Base-by-base conservation (phyloP, 306 rosid species). In the Gastrolobium villosum region DNA sequence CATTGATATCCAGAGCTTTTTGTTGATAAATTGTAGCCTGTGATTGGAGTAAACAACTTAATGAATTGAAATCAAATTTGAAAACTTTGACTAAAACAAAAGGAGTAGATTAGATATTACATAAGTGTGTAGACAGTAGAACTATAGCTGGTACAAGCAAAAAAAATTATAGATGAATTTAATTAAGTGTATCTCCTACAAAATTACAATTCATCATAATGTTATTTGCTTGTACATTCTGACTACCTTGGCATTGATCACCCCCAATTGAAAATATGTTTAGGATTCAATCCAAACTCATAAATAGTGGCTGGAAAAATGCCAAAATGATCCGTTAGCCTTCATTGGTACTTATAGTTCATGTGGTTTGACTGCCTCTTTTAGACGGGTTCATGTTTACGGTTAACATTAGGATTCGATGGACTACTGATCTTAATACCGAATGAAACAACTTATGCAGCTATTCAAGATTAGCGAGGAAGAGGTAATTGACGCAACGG, bases 11-110 rank as follows among this genome's bases (percentile, higher is more conserved):
- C 79, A 93, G 70, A 57, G 97, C 96, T 75, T 93, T 93, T 81
- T 93, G 97, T 80, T 93, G 97, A 86, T 93, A 93, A 70, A 89
- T 91, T 83, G 97, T 93, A 31, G 98, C 98, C 98, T 93, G 85
- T 52, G 70, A 82, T 77, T 37, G 53, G 61, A 69, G 54, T 14
- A 68, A 77, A 79, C 36, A 43, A 64, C 45, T 80, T 70, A 66
- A 78, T 45, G 46, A 57, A 30, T 40, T 28, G 55, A 68, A 64
- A 32, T 69, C 41, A 34, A 43, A 56, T 37, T 74, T 72, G 56
- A 40, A 82, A 82, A 66, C 81, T 74, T 45, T 20, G 50, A 57
- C 59, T 48, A 45, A 8, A 32, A 44, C 45, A 36, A 6, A 39
- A 0, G 11, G 52, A 30, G 15, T 39, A 31, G 6, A 26, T 10